Evolutionary conservation across 495 filamentous ascomycete species (phyloP).

Genomic region (Bacidia rubella): DNA sequence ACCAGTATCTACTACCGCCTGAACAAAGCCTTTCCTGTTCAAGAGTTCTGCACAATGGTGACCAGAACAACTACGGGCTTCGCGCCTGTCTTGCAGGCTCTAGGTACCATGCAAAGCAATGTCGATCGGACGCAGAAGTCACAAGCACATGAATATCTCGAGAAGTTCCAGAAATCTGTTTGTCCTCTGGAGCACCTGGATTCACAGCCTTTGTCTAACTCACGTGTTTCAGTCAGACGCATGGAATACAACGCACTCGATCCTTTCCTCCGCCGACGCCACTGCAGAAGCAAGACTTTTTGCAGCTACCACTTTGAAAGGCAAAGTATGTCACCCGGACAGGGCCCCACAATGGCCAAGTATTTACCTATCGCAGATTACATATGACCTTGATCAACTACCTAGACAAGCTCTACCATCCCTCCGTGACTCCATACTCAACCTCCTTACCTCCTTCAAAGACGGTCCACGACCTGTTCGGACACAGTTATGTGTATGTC

Average conservation of each 20-base stretch:
- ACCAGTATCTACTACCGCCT: background rate
- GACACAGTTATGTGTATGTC: constrained; percentile 86
- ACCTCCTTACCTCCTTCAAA: constrained; percentile 62
- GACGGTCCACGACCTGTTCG: constrained; percentile 80
- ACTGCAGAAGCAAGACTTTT: constrained; percentile 82
- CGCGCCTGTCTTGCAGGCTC: constrained; percentile 70
- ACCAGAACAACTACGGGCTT: constrained; percentile 38
- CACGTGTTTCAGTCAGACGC: constrained; percentile 54
- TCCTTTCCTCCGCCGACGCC: constrained; percentile 61
- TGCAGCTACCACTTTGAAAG: constrained; percentile 90
- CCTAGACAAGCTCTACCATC: constrained; percentile 56
- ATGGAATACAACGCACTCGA: constrained; percentile 74
- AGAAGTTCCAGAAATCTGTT: constrained; percentile 97
- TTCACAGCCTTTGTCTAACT: constrained; percentile 5
- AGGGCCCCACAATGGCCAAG: background rate
- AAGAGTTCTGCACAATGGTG: background rate
- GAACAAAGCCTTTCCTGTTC: background rate
- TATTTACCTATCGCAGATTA: constrained; percentile 41
- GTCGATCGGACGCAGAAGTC: constrained; percentile 71
- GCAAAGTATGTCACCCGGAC: constrained; percentile 57
- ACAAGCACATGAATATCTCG: constrained; percentile 78
- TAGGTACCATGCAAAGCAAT: constrained; percentile 81
- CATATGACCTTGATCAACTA: constrained; percentile 76
- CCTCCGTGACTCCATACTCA: constrained; percentile 70
- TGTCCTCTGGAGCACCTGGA: constrained; percentile 22